Evolutionary conservation across 1,284 basidiomycete genomes (phyloP), one percentile per base, ranked within the genome.

Genomic region (Ustilago xerochloae): DNA sequence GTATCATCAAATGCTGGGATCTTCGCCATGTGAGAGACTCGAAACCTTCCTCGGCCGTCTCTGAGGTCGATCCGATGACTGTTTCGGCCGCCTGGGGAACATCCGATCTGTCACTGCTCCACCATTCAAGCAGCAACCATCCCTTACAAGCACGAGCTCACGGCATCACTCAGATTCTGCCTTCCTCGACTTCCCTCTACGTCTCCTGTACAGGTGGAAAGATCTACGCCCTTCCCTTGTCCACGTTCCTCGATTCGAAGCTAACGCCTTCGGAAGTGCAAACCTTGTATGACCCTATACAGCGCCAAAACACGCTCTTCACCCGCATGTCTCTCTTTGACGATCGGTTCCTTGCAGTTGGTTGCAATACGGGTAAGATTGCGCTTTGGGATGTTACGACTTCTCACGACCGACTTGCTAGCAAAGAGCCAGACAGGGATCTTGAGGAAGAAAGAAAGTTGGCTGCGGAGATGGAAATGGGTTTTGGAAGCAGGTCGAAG

Each of bases 141-240:
- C n/a, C n/a, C n/a, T n/a, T n/a, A n/a, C n/a, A n/a, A n/a, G n/a
- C n/a, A 5, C 69, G 82, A 28, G 39, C 80, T 6, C 82, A 84
- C 38, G 82, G 82, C 35, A 48, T 84, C 3, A 82, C 81, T 24
- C 75, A 77, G 43, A 67, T 84, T 43, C 61, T 74, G 18, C 60
- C 71, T 2, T 73, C 70, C 1, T 30, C 70, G 16, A 65, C 61
- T 5, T 63, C 56, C 4, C 52, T 80, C 12, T 80, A 71, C 54
- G 78, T 76, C 20, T 72, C 82, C 10, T 81, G 77, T 26, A 84
- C 82, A 0, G 80, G 82, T 18, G 82, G 81, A n/a, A 60, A 77
- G 41, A 76, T 80, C 41, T 75, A 78, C 39, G 36, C 66, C 10
- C 64, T 78, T 7, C 64, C 71, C 3, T 54, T 61, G 1, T 65